phyloP scores from a whole-genome alignment of 441 rosid genomes.

The Populus hybrid region DNA sequence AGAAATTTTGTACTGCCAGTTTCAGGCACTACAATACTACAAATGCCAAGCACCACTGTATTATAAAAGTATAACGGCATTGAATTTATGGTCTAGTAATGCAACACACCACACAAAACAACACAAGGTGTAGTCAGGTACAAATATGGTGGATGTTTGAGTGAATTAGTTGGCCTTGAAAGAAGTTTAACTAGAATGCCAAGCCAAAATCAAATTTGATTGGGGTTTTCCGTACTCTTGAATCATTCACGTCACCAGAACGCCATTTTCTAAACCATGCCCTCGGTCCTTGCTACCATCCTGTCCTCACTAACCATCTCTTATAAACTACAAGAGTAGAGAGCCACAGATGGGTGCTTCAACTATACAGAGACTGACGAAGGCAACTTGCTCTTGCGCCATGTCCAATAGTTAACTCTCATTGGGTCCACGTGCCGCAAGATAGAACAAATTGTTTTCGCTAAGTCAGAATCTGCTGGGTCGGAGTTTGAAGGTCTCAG shows the following conservation, averaged over 20 bases:
- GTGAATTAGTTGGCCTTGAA: not conserved
- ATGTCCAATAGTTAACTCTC: conserved; percentile 76
- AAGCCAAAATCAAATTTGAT: not conserved
- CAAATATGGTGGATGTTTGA: not conserved
- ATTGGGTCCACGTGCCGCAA: conserved; percentile 63
- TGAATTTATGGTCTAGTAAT: not conserved
- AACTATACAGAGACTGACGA: conserved; percentile 2
- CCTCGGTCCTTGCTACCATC: not conserved
- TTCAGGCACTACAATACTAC: not conserved
- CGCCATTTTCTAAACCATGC: not conserved
- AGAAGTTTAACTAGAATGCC: not conserved
- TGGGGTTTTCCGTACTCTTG: not conserved
- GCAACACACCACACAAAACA: not conserved
- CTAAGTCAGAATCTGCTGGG: conserved; percentile 40
- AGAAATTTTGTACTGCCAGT: not conserved
- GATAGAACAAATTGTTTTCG: conserved; percentile 50
- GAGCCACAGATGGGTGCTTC: not conserved
- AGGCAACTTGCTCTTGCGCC: conserved; percentile 68
- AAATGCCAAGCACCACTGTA: not conserved
- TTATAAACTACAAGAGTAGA: not conserved
- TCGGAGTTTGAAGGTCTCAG: conserved; percentile 39
- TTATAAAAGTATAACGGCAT: not conserved
- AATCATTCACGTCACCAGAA: not conserved
- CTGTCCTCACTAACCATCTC: not conserved
- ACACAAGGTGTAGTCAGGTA: not conserved